phyloP scores from a whole-genome alignment of 805 yeast species.

The Metschnikowia amazonensis region DNA sequence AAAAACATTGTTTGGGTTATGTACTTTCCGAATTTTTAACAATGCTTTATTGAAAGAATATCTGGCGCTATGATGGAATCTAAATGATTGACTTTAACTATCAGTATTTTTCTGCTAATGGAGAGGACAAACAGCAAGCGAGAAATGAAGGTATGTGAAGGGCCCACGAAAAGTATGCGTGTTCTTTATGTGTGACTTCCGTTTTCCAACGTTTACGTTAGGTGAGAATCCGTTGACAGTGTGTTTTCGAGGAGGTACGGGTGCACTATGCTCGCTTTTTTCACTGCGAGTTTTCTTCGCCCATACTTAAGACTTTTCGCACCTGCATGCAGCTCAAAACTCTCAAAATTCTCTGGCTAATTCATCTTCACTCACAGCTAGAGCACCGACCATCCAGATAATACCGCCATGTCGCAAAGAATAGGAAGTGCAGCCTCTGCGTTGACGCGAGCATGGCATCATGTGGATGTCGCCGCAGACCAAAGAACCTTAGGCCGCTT shows the following conservation, averaged over 20 bases:
- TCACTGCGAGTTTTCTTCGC: neutral
- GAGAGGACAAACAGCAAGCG: neutral
- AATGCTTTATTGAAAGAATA: neutral
- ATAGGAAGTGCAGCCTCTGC: constrained; percentile 62
- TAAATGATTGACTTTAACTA: neutral
- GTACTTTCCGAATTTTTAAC: neutral
- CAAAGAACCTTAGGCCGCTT: constrained; percentile 85
- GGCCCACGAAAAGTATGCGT: constrained; percentile 1
- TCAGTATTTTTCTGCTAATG: neutral
- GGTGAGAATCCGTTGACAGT: constrained; percentile 5
- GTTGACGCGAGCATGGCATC: constrained; percentile 90
- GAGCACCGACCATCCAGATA: neutral
- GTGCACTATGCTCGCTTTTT: neutral
- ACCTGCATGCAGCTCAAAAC: constrained; percentile 1
- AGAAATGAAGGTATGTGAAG: neutral
- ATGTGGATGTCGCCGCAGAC: constrained; percentile 84
- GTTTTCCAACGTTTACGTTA: neutral
- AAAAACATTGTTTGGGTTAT: constrained; percentile 33
- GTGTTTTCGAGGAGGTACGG: constrained; percentile 1
- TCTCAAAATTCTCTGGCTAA: constrained; percentile 2
- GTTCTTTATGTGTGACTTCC: neutral
- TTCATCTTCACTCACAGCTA: constrained; percentile 2
- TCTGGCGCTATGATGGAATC: neutral
- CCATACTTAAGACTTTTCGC: neutral
- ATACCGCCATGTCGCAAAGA: constrained; percentile 42